Evolutionary conservation across 495 filamentous ascomycete species (phyloP).

Genomic region (Amphirosellinia nigrospora): DNA sequence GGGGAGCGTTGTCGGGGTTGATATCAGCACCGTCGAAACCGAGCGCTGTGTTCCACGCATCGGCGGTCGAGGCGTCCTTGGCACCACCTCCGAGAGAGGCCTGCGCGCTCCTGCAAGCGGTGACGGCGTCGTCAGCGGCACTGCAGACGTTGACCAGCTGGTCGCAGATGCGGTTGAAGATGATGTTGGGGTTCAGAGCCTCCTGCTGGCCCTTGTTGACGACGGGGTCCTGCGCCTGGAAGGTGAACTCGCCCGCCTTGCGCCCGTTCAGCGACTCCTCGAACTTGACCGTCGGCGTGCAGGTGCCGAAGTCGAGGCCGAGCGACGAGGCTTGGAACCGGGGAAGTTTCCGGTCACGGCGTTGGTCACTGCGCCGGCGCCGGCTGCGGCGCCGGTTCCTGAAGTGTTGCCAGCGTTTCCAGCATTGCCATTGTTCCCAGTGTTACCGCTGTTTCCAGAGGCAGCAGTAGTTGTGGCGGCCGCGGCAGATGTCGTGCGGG

Average conservation of each 20-base stretch:
- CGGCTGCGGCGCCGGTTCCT: constrained; percentile 48
- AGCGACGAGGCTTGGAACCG: constrained; percentile 35
- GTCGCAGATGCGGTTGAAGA: constrained; percentile 69
- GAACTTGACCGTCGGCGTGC: constrained; percentile 63
- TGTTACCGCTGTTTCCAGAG: constrained; percentile 49
- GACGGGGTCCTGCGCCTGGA: constrained; percentile 60
- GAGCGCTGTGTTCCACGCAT: constrained; percentile 50
- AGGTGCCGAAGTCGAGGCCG: constrained; percentile 59
- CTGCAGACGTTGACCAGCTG: constrained; percentile 63
- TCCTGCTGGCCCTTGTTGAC: constrained; percentile 60
- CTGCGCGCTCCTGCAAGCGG: constrained; percentile 52
- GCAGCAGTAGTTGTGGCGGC: constrained; percentile 33
- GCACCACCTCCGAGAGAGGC: constrained; percentile 47
- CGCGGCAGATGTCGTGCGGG: constrained; percentile 27
- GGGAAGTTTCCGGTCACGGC: constrained; percentile 46
- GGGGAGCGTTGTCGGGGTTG: constrained; percentile 49
- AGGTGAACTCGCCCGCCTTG: constrained; percentile 59
- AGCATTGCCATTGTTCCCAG: neutral
- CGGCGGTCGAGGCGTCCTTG: constrained; percentile 47
- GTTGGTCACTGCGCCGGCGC: constrained; percentile 45
- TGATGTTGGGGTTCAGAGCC: constrained; percentile 66
- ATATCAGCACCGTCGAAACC: constrained; percentile 50
- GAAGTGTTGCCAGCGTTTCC: constrained; percentile 53
- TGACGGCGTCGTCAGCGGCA: constrained; percentile 60
- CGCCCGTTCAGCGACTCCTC: constrained; percentile 56